These are phyloP conservation scores for Yamadazyma akitaensis DNA, from an alignment of 805 yeast species.

Conservation along the genomic window DNA sequence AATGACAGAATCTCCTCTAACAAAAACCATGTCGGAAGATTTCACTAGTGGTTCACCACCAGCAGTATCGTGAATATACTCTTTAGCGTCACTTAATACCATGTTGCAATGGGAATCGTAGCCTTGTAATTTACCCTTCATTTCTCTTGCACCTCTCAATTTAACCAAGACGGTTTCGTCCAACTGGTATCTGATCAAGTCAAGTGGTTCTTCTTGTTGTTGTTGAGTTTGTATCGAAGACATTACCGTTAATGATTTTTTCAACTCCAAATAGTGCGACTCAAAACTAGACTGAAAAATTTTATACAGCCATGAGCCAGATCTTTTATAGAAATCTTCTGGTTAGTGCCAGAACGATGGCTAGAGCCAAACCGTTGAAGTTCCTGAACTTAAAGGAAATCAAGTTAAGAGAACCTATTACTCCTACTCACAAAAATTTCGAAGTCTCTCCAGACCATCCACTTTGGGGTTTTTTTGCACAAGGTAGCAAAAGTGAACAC, in stretches of 20 bases:
- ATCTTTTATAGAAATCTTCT: constrained; percentile 25
- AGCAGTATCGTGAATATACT: constrained; percentile 64
- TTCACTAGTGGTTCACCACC: constrained; percentile 42
- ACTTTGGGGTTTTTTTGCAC: constrained; percentile 83
- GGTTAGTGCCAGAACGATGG: constrained; percentile 29
- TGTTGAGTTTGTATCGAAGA: constrained; percentile 32
- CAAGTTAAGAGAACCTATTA: constrained; percentile 73
- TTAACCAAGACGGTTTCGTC: constrained; percentile 88
- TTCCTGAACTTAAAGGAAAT: constrained; percentile 33
- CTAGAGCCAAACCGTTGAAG: constrained; percentile 34
- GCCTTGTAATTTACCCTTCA: constrained; percentile 86
- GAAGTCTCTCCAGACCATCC: constrained; percentile 84
- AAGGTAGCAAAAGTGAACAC: constrained; percentile 45
- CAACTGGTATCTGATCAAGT: constrained; percentile 75
- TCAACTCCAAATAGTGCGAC: neutral
- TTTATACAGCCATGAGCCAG: constrained; percentile 5
- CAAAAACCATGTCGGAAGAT: constrained; percentile 83
- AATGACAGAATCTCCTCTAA: constrained; percentile 97
- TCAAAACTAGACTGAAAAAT: constrained; percentile 3
- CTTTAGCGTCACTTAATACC: constrained; percentile 90
- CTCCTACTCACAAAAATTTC: constrained; percentile 75
- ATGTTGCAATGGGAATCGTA: constrained; percentile 96
- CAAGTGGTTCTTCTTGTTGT: constrained; percentile 72
- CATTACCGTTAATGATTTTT: constrained; percentile 17
- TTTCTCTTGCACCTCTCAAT: constrained; percentile 90